A percentile compares a stretch with the other conserved stretches of the same genome.
phyloP scores from a whole-genome alignment of 179 eudicot species.

The Silene vulgaris region DNA sequence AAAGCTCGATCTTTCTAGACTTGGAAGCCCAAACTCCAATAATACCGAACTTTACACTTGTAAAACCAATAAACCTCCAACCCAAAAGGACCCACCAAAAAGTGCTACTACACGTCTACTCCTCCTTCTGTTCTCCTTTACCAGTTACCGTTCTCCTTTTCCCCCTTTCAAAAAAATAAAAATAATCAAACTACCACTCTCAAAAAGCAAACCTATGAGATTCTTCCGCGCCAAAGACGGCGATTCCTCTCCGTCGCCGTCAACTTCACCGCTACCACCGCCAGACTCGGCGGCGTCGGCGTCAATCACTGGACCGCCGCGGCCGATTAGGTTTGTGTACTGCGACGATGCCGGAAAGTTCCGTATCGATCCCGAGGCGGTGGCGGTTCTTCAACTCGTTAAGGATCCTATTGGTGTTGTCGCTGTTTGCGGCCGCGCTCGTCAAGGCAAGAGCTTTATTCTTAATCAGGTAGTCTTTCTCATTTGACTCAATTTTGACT shows the following conservation, averaged over 20 bases:
- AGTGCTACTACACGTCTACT: background rate
- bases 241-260: conserved; percentile 28
- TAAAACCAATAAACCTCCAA: background rate
- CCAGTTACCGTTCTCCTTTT: background rate
- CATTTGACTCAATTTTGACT: background rate
- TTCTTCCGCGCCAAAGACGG: conserved; percentile 28
- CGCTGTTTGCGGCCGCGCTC: conserved; percentile 97
- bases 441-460: conserved; percentile 94
- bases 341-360: conserved; percentile 83
- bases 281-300: conserved; percentile 15
- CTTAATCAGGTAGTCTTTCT: conserved; percentile 59
- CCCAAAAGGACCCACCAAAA: background rate
- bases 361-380: conserved; percentile 81
- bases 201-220: conserved; percentile 18
- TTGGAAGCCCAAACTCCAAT: background rate
- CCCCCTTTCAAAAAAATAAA: background rate
- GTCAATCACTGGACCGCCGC: conserved; percentile 51
- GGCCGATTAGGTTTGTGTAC: conserved; percentile 79
- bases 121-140: background rate
- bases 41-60: background rate
- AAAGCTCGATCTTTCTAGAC: too few relatives aligned
- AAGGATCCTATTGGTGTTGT: conserved; percentile 90
- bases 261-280: conserved; percentile 5
- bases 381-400: conserved; percentile 74
- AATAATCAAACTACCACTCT: background rate